phyloP scores from a whole-genome alignment of 2,329 filamentous ascomycete species.

The Trichoderma sp. region DNA sequence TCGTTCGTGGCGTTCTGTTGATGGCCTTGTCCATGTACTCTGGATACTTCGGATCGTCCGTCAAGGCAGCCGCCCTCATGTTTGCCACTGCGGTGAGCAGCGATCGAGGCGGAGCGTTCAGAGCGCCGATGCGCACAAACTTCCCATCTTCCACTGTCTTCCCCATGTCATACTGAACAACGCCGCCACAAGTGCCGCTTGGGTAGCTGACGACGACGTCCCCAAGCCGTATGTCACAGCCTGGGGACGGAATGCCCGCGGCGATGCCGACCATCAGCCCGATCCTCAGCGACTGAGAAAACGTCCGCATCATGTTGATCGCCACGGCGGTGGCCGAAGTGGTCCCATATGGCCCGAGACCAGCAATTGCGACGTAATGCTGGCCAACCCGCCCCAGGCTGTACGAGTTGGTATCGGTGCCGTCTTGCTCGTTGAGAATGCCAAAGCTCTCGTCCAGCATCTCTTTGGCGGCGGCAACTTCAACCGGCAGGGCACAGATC shows the following conservation, averaged over 20 bases:
- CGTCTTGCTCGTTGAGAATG: background rate
- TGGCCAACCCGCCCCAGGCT: background rate
- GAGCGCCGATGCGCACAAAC: background rate
- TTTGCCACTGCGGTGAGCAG: background rate
- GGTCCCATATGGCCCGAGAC: background rate
- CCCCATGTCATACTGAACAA: background rate
- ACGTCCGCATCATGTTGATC: constrained; percentile 1
- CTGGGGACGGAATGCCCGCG: background rate
- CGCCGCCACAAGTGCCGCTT: background rate
- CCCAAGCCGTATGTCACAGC: background rate
- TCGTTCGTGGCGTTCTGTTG: background rate
- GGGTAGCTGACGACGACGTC: background rate
- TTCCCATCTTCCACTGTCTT: background rate
- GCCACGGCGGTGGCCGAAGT: background rate
- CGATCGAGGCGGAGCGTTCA: background rate
- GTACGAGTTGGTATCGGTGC: background rate
- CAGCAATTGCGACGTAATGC: background rate
- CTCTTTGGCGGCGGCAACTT: background rate
- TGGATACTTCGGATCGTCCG: background rate
- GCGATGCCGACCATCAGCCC: background rate
- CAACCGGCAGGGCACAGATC: background rate
- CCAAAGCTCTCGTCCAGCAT: constrained; percentile 4
- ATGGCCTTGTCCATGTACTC: background rate
- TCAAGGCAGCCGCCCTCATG: background rate
- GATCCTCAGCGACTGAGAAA: background rate